Evolutionary conservation across 2,329 filamentous ascomycete genomes (phyloP).

Genomic region (Dothideomycetes sp.): DNA sequence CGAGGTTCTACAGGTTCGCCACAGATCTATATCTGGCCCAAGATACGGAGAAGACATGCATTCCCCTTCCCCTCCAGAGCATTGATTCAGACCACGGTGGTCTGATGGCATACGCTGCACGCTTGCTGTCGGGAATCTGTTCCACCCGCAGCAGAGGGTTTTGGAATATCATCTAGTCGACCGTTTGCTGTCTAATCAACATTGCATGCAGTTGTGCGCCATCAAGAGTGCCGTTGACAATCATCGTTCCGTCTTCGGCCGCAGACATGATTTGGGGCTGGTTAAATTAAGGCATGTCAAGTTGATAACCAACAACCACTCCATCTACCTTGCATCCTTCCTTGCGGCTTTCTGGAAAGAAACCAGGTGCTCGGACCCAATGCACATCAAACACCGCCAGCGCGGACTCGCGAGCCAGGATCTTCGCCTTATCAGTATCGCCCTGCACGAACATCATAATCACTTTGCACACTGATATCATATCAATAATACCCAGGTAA

Average conservation of each 20-base stretch:
- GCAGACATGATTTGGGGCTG: background rate
- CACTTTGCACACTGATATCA: too few relatives aligned
- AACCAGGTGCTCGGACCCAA: constrained; percentile 2
- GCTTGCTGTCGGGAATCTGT: too few relatives aligned
- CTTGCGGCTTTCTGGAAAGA: constrained; percentile 5
- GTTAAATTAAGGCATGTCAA: background rate
- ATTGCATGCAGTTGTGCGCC: too few relatives aligned
- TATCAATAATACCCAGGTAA: background rate
- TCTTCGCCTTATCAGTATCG: background rate
- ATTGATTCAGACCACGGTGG: too few relatives aligned
- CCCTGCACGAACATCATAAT: background rate
- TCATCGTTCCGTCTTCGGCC: background rate
- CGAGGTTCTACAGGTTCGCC: background rate
- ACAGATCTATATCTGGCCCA: background rate
- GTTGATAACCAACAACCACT: background rate
- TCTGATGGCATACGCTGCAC: too few relatives aligned
- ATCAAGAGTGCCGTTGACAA: background rate
- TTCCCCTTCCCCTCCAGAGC: too few relatives aligned
- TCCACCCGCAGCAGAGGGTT: background rate
- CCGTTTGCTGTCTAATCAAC: background rate
- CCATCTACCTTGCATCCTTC: constrained; percentile 7
- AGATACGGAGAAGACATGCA: too few relatives aligned
- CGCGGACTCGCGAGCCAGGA: background rate
- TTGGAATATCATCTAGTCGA: background rate
- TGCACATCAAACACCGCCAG: too few relatives aligned